These are phyloP conservation scores for Ophiostoma triangulosporum DNA, from an alignment of 2,329 filamentous ascomycete genomes.

Conservation along the genomic window DNA sequence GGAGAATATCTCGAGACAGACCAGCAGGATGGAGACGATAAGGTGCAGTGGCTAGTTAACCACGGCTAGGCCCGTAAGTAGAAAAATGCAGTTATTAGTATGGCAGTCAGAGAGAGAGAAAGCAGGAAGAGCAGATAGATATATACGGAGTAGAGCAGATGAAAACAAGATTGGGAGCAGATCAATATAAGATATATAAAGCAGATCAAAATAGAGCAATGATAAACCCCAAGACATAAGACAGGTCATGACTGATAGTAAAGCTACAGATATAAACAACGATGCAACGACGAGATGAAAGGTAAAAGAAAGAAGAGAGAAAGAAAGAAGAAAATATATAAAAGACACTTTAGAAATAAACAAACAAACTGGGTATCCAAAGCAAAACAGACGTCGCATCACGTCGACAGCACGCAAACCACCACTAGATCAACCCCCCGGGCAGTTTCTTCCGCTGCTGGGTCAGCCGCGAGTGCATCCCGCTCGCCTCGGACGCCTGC, in stretches of 20 bases:
- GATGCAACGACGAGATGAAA: neutral
- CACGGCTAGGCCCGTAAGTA: neutral
- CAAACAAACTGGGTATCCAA: neutral
- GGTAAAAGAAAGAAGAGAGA: neutral
- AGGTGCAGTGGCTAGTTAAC: neutral
- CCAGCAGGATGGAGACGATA: neutral
- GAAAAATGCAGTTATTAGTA: neutral
- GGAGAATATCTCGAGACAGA: neutral
- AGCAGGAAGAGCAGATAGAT: neutral
- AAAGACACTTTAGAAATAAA: neutral
- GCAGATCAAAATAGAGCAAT: no score
- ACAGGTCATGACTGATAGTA: neutral
- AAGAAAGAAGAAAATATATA: neutral
- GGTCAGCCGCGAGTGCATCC: conserved; percentile 10
- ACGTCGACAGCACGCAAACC: neutral
- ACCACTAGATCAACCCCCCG: conserved; percentile 22
- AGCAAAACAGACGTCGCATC: neutral
- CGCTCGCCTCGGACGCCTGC: conserved; percentile 26
- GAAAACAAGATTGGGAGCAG: no score
- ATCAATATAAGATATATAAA: no score
- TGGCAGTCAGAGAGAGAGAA: neutral
- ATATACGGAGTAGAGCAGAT: neutral
- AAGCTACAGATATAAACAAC: no score
- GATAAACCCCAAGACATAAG: no score
- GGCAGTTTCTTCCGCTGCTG: conserved; percentile 20